These are phyloP conservation scores for Leccinum broughii DNA, from an alignment of 768 basidiomycete genomes.

Conservation along the genomic window DNA sequence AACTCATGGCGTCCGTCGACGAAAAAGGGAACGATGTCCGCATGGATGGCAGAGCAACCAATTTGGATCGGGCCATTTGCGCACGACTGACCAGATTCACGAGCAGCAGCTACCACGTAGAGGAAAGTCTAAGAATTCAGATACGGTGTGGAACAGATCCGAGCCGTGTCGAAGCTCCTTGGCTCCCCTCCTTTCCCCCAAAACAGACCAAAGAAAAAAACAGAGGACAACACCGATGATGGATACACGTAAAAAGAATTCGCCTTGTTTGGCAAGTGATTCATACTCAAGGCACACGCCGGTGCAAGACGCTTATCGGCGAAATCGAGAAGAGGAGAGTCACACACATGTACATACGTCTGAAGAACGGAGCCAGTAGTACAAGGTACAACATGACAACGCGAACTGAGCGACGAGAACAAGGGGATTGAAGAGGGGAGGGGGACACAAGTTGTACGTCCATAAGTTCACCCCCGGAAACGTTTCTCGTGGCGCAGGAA, in stretches of 20 bases:
- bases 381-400: neutral
- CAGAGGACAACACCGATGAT: neutral
- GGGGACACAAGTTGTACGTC: neutral
- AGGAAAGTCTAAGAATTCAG: neutral
- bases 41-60: neutral
- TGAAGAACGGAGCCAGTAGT: neutral
- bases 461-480: neutral
- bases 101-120: neutral
- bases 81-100: neutral
- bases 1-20: neutral
- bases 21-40: neutral
- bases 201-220: neutral
- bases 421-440: neutral
- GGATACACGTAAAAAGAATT: constrained; percentile 9
- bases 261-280: neutral
- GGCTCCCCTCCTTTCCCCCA: neutral
- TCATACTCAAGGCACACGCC: neutral
- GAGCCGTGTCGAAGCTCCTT: neutral
- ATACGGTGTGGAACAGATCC: constrained; percentile 5
- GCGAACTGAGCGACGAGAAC: neutral
- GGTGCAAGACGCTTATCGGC: neutral
- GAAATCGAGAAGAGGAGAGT: neutral
- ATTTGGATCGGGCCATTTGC: neutral
- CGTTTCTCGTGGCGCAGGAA: neutral
- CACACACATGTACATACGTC: neutral